phyloP scores from a whole-genome alignment of 2,329 filamentous ascomycete genomes.

The Geoglossum cookeanum region DNA sequence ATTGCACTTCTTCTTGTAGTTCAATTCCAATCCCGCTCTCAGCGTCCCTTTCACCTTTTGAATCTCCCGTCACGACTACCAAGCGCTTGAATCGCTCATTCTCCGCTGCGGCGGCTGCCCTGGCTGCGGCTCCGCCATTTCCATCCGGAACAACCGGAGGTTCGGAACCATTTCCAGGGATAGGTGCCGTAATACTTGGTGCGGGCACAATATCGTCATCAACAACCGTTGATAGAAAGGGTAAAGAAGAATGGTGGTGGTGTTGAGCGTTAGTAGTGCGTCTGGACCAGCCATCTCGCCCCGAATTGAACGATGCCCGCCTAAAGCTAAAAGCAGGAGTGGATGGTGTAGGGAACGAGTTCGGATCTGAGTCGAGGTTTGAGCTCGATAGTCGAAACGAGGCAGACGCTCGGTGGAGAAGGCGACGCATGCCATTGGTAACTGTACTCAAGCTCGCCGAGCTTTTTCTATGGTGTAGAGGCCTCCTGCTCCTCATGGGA shows the following conservation, averaged over 20 bases:
- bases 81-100: slow-evolving; percentile 3
- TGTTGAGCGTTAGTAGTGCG: neutral
- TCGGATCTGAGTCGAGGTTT: neutral
- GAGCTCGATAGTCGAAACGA: neutral
- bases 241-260: neutral
- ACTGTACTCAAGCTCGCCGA: neutral
- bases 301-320: neutral
- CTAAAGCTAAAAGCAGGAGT: neutral
- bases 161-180: slow-evolving; percentile 3
- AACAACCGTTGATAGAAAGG: neutral
- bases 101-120: slow-evolving; percentile 27
- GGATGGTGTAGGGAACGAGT: neutral
- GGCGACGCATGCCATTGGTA: neutral
- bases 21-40: slow-evolving; percentile 31
- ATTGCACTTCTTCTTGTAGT: slow-evolving; percentile 15
- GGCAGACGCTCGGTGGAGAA: neutral
- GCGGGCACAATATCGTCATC: neutral
- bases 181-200: neutral
- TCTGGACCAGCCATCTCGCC: neutral
- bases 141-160: neutral
- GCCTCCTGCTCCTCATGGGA: neutral
- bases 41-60: slow-evolving; percentile 18
- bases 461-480: slow-evolving; percentile 1
- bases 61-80: slow-evolving; percentile 6
- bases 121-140: slow-evolving; percentile 28